phyloP scores from a whole-genome alignment of 768 basidiomycete genomes.

The Lactifluus hygrophoroides region DNA sequence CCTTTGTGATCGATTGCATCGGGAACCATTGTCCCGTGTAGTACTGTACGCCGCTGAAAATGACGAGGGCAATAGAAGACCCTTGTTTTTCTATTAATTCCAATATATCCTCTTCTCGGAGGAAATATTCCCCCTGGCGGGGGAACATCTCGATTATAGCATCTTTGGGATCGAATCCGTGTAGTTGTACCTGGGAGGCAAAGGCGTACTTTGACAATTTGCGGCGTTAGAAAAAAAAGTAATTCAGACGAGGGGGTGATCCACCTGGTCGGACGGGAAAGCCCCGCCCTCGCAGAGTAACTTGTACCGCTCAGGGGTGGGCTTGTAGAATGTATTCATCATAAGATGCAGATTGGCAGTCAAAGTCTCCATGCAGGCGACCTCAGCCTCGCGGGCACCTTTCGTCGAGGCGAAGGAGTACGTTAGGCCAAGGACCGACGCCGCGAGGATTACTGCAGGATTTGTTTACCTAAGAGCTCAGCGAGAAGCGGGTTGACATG shows the following conservation, averaged over 20 bases:
- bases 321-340: constrained; percentile 91
- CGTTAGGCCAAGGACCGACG: neutral
- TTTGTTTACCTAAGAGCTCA: constrained; percentile 64
- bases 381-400: constrained; percentile 86
- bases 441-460: neutral
- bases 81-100: constrained; percentile 64
- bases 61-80: constrained; percentile 73
- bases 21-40: constrained; percentile 96
- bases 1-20: constrained; percentile 73
- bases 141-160: constrained; percentile 76
- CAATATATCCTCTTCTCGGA: constrained; percentile 87
- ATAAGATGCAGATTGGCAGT: constrained; percentile 94
- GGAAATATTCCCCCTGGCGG: constrained; percentile 71
- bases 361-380: constrained; percentile 91
- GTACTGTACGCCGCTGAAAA: constrained; percentile 93
- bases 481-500: constrained; percentile 67
- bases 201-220: constrained; percentile 75
- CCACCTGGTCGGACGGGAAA: constrained; percentile 94
- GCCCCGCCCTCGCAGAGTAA: constrained; percentile 91
- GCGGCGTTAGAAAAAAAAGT: constrained; percentile 1
- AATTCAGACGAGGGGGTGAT: constrained; percentile 21
- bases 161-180: constrained; percentile 64
- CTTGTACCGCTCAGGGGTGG: constrained; percentile 77
- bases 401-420: constrained; percentile 23
- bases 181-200: constrained; percentile 78